Conservation (phyloP, 164 flowering plant genomes). For the Nelumbo lutea region DNA sequence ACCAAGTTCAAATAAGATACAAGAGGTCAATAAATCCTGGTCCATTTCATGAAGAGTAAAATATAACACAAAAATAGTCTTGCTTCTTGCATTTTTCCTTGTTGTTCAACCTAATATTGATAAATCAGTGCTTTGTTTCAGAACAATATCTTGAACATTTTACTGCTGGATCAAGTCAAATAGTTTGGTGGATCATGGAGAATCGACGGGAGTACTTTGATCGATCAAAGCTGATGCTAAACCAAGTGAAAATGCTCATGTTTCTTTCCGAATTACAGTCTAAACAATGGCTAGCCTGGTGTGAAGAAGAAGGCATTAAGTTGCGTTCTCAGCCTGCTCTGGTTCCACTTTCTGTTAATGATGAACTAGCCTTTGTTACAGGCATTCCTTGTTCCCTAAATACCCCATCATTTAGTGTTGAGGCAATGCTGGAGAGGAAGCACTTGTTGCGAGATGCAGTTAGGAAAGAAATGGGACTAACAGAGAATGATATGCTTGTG, state of each 20-base stretch:
- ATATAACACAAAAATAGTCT: not conserved
- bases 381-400: slow-evolving; percentile 78
- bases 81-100: not conserved
- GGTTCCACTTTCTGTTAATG: slow-evolving; percentile 85
- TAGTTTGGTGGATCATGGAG: slow-evolving; percentile 99
- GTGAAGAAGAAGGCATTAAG: slow-evolving; percentile 79
- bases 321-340: slow-evolving; percentile 53
- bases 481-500: slow-evolving; percentile 77
- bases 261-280: slow-evolving; percentile 84
- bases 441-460: slow-evolving; percentile 56
- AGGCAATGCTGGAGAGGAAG: slow-evolving; percentile 73
- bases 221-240: slow-evolving; percentile 64
- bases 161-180: slow-evolving; percentile 72
- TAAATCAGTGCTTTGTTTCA: slow-evolving; percentile 30
- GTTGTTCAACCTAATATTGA: not conserved
- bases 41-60: not conserved
- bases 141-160: slow-evolving; percentile 69
- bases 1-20: too few species aligned
- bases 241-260: slow-evolving; percentile 69
- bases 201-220: slow-evolving; percentile 87
- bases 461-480: slow-evolving; percentile 84
- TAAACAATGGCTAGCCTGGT: slow-evolving; percentile 89
- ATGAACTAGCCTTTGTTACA: slow-evolving; percentile 94
- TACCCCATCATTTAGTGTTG: slow-evolving; percentile 61
- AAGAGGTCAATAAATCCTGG: too few species aligned